Base-by-base conservation (phyloP, 139 green algal species). In the Chlamydomonas sphaeroides region DNA sequence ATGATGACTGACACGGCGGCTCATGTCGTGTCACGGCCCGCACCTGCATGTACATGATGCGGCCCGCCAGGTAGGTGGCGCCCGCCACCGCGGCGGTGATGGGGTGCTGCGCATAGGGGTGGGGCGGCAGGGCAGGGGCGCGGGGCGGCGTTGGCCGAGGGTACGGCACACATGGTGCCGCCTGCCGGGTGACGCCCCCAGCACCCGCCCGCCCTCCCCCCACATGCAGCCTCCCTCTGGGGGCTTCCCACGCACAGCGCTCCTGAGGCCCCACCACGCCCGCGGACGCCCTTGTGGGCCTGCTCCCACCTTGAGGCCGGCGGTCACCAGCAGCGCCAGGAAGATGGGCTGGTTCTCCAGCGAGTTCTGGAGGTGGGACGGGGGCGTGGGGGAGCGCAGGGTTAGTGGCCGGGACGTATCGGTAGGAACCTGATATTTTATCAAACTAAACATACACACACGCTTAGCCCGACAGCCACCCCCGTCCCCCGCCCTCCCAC, bases 311-410 rank as follows among this genome's bases (percentile, higher is more conserved):
- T 89, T 85, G 39, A 92, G 45, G 32, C 87, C 89, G 33, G 89
- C 83, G 0, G 67, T 53, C 0, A 86, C 32, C 21, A 92, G 72
- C 70, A 93, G 72, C 0, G 39, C 78, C 67, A 93, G 63, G 80
- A 90, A 90, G 49, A 77, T 88, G 33, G 91, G 89, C 45, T 89
- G 84, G 67, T 90, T 90, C 84, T 96, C 93, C 42, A 96, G 81
- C 20, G 72, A 88, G 85, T 95, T 94, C 86, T 95, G n/a, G n/a
- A n/a, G n/a, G n/a, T n/a, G n/a, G n/a, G n/a, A n/a, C n/a, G n/a
- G n/a, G n/a, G n/a, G n/a, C n/a, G n/a, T n/a, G n/a, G n/a, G n/a
- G n/a, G n/a, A n/a, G n/a, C n/a, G n/a, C n/a, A n/a, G n/a, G n/a
- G n/a, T n/a, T n/a, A n/a, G n/a, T n/a, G n/a, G n/a, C n/a, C n/a